A percentile compares a stretch with the other conserved stretches of the same genome.
phyloP scores from a whole-genome alignment of 2,329 filamentous ascomycete species.

The Nemania bipapillata region DNA sequence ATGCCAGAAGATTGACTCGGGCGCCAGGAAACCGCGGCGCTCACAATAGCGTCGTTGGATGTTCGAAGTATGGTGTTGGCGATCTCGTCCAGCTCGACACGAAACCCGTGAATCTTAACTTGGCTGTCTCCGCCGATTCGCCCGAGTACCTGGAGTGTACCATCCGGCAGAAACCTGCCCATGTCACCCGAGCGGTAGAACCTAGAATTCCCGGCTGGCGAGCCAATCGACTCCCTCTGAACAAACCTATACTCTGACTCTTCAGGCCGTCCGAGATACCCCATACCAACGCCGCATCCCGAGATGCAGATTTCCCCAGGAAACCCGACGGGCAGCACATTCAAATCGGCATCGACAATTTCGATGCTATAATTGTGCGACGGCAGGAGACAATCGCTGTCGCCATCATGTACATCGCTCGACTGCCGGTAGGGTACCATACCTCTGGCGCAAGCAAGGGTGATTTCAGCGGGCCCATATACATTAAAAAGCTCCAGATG shows the following conservation, averaged over 20 bases:
- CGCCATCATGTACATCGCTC: not conserved
- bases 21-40: constrained; percentile 14
- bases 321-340: constrained; percentile 27
- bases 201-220: constrained; percentile 1
- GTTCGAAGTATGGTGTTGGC: constrained; percentile 26
- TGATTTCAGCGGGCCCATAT: constrained; percentile 1
- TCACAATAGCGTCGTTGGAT: not conserved
- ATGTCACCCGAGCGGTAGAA: constrained; percentile 56
- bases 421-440: constrained; percentile 6
- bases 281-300: constrained; percentile 34
- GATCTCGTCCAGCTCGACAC: constrained; percentile 11
- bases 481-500: not conserved
- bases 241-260: constrained; percentile 42
- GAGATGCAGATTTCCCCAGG: constrained; percentile 38
- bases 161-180: constrained; percentile 49
- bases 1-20: not conserved
- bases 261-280: constrained; percentile 50
- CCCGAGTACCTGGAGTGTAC: constrained; percentile 50
- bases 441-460: constrained; percentile 9
- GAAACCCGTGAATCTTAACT: constrained; percentile 52
- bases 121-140: constrained; percentile 54
- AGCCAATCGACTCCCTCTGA: not conserved
- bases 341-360: constrained; percentile 9
- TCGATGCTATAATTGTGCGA: not conserved
- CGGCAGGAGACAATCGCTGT: not conserved